Base-by-base conservation (phyloP, 1,284 basidiomycete species). In the Lentinula novae-zelandiae region DNA sequence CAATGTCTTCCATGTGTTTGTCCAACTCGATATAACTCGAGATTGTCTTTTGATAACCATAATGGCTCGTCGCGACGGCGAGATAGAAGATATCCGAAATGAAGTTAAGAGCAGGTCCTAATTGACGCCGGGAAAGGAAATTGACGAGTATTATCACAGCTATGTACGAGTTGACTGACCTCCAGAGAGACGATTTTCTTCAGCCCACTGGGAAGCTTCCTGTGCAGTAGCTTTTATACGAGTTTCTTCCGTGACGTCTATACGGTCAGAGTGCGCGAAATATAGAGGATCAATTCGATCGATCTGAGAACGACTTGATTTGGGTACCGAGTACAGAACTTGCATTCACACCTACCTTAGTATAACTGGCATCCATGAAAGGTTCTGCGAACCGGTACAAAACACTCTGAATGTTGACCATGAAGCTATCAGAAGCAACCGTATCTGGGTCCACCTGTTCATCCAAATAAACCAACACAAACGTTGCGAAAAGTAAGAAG, bases 31-130 rank as follows among this genome's bases (percentile, higher is more conserved):
- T 86, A 64, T 87, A 88, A 7, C 83, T 86, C 50, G 86, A 86
- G 52, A 95, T 87, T 0, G 93, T 93, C 70, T 86, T 89, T 67
- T 90, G 81, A 62, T 92, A 84, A 1, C 95, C 95, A 60, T 94
- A 89, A 72, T 97, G 95, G 62, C 90, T 89, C 77, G 90, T 89
- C 0, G 93, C 87, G 62, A 92, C 83, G 8, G 89, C 82, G 42
- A 98, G 79, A 78, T 92, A 98, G 78, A 97, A 99, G 10, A 97
- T 85, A 59, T 98, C 91, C 1, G 96, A 95, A 66, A 99, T 96
- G 75, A 99, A 99, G 73, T 97, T 98, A 2, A 91, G 82, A 5
- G 82, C 64, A 48, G 82, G 70, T 12, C 78, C 83, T 83, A 4
- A 27, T 27, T 27, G 66, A 52, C 64, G n/a, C 62, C 39, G 20